Base-by-base conservation (phyloP, 352 stramenopile species). In the Pythium sukuiense region DNA sequence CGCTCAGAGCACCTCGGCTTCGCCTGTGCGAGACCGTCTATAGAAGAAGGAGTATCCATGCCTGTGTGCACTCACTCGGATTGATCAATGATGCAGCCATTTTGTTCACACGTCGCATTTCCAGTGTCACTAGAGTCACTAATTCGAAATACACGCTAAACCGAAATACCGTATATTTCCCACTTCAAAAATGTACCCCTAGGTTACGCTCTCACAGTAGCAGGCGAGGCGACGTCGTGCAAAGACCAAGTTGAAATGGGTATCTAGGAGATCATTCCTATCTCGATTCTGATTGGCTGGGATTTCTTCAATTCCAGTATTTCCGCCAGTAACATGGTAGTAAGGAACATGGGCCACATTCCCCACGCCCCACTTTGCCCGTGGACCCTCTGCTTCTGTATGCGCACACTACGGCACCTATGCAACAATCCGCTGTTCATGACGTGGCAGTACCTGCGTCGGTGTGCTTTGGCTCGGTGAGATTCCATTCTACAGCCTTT, bases 261-360 rank as follows among this genome's bases (percentile, higher is more conserved):
- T 45, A 48, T 55, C 54, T 61, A 55, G 24, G 18, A 16, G 52
- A 45, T 61, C 61, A 68, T 39, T 58, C 35, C 56, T 65, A 48
- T 49, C 30, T 18, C 11, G 13, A 1, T 3, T 58, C 1, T 77
- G 70, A 84, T 85, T 87, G 69, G 79, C 35, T 13, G 16, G 50
- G 29, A n/a, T 20, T 24, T 14, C 7, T 24, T 4, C 30, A 7
- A 6, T n/a, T 26, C n/a, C 14, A 6, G 1, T n/a, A 43, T 63
- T 50, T 65, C 26, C 14, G 35, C 64, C 64, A 89, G 87, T 89
- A 69, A 81, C 53, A 65, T 30, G 0, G 1, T 30, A 16, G n/a
- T 24, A 80, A 83, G 76, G 63, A 78, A 81, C 75, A 79, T 86
- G 80, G 66, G 53, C 26, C 80, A 85, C 80, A 71, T 74, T 20